Conservation (phyloP, 495 filamentous ascomycete species). For the Aspergillus affinis region DNA sequence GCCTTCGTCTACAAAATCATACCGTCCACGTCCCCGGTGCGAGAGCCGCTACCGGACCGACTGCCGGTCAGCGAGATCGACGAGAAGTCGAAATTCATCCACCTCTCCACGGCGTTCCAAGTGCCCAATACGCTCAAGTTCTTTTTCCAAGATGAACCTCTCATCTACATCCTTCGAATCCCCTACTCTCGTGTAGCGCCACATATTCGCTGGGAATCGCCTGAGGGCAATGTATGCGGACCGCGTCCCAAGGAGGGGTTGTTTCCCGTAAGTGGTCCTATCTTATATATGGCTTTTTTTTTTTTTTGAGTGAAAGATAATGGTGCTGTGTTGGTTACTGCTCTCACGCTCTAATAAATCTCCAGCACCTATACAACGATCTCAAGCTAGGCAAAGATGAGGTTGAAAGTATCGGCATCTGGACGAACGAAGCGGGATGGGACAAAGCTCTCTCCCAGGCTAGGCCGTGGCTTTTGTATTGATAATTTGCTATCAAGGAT, state of each 20-base stretch:
- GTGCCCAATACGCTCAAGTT: constrained; percentile 53
- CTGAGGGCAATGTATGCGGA: constrained; percentile 41
- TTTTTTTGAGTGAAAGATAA: too few species aligned
- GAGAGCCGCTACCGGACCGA: constrained; percentile 41
- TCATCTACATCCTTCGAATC: constrained; percentile 77
- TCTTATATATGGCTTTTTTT: neutral
- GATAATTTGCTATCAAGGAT: neutral
- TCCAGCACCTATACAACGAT: constrained; percentile 46
- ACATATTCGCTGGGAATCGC: constrained; percentile 43
- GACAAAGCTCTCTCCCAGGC: constrained; percentile 39
- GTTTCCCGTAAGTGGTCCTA: constrained; percentile 38
- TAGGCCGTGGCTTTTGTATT: constrained; percentile 43
- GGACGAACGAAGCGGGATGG: constrained; percentile 48
- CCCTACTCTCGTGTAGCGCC: constrained; percentile 58
- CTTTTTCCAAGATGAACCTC: constrained; percentile 69
- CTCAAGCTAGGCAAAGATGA: constrained; percentile 44
- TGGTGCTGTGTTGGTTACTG: too few species aligned
- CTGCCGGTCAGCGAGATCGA: constrained; percentile 46
- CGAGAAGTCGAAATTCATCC: constrained; percentile 39
- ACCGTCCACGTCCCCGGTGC: constrained; percentile 40
- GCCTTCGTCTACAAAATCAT: constrained; percentile 46
- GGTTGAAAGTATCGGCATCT: constrained; percentile 44
- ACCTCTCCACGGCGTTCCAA: constrained; percentile 43
- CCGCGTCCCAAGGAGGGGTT: constrained; percentile 43
- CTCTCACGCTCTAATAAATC: neutral